Conservation (phyloP, 768 basidiomycete species). For the Tricholoma flavovirens region DNA sequence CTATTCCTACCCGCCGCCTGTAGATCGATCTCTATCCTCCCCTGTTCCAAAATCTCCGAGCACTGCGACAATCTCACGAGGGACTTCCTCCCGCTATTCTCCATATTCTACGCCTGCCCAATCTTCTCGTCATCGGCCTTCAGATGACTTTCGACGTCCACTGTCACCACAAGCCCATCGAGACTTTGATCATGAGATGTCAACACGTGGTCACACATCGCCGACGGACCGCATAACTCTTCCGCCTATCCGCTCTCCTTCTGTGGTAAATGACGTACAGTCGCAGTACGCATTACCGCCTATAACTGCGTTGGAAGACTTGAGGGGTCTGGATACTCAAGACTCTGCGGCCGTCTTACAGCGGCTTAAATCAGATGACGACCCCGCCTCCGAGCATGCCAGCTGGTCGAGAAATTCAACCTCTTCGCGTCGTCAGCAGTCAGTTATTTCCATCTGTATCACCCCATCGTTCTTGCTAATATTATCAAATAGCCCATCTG, state of each 20-base stretch:
- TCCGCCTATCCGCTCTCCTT: slow-evolving; percentile 34
- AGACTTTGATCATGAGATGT: slow-evolving; percentile 4
- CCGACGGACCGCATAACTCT: slow-evolving; percentile 30
- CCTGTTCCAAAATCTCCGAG: slow-evolving; percentile 8
- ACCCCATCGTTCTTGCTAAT: background rate
- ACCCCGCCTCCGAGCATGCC: slow-evolving; percentile 21
- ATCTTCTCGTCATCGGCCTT: slow-evolving; percentile 19
- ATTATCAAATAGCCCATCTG: background rate
- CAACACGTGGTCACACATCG: background rate
- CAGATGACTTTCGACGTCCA: slow-evolving; percentile 14
- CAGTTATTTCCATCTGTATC: background rate
- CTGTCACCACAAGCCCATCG: slow-evolving; percentile 25
- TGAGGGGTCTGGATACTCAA: slow-evolving; percentile 43
- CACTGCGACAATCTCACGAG: slow-evolving; percentile 6
- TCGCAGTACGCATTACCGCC: slow-evolving; percentile 56
- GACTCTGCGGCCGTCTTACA: slow-evolving; percentile 65
- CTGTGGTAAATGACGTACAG: slow-evolving; percentile 21
- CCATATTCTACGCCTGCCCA: slow-evolving; percentile 22
- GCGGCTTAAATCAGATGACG: slow-evolving; percentile 55
- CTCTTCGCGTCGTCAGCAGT: slow-evolving; percentile 31
- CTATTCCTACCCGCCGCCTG: slow-evolving; percentile 10
- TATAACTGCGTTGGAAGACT: slow-evolving; percentile 62
- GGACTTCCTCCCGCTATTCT: slow-evolving; percentile 19
- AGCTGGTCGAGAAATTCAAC: slow-evolving; percentile 37
- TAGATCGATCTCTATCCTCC: slow-evolving; percentile 1